Evolutionary conservation across 345 rosid species (phyloP).

Genomic region (Hevea brasiliensis): DNA sequence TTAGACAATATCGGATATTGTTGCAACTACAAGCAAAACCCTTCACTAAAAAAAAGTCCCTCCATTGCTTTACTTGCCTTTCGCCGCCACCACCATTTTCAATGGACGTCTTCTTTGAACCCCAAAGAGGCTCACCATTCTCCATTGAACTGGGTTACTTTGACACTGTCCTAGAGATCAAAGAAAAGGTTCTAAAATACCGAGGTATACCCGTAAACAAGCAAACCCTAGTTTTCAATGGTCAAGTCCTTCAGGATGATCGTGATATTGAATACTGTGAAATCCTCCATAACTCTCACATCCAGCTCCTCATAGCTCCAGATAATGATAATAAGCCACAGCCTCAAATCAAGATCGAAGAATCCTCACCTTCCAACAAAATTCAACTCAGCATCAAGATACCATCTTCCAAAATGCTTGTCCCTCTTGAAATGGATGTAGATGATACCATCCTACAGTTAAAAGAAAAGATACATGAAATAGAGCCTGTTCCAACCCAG

Average conservation of each 20-base stretch:
- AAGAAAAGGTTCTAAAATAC: constrained; percentile 67
- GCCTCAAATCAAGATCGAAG: constrained; percentile 34
- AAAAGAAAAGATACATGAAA: constrained; percentile 45
- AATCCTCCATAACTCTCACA: constrained; percentile 58
- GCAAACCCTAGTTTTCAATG: constrained; percentile 70
- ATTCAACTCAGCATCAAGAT: constrained; percentile 38
- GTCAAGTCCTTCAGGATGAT: constrained; percentile 60
- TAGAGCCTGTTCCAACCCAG: constrained; percentile 36
- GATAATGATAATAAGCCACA: not conserved
- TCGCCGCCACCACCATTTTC: not conserved
- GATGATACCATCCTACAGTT: constrained; percentile 35
- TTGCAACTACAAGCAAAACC: constrained; percentile 7
- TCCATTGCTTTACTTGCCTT: not conserved
- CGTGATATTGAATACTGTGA: constrained; percentile 51
- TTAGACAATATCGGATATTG: constrained; percentile 14
- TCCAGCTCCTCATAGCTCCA: constrained; percentile 50
- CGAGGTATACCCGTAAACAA: constrained; percentile 50
- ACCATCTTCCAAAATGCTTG: constrained; percentile 29
- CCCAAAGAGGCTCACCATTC: constrained; percentile 52
- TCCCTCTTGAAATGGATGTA: constrained; percentile 27
- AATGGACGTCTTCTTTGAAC: constrained; percentile 72
- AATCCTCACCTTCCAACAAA: constrained; percentile 28
- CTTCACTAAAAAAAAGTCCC: not conserved
- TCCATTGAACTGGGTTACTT: constrained; percentile 74
- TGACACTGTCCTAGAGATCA: constrained; percentile 74